Evolutionary conservation across 345 rosid genomes (phyloP), one percentile per base, ranked within the genome.

Genomic region (Euphorbia tirucalli): DNA sequence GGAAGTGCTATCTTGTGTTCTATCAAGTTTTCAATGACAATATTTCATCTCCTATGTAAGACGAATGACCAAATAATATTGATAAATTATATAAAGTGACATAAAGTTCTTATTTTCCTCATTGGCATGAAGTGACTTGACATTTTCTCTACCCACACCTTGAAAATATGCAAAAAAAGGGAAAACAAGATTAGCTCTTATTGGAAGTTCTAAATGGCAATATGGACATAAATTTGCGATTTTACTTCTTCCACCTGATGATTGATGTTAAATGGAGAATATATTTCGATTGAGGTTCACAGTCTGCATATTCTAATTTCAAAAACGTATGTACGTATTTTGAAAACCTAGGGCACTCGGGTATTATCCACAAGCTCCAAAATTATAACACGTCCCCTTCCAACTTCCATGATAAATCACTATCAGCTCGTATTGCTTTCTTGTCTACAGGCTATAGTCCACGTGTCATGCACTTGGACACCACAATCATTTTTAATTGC

Each of bases 401-500:
- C 61, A 50, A 39, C 30, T 46, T 55, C 11, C 9, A 7, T 46
- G 71, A 35, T 19, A 43, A 9, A 66, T 74, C 65, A 61, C 0
- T 14, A 41, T 27, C 66, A 43, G 46, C 43, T 59, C 55, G 59
- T 50, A 65, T 58, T 41, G 30, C 52, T 41, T 16, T 41, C 28
- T 25, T 25, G 15, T 16, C 30, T 13, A 55, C 64, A 41, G 32
- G 21, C 32, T 57, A 24, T 10, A 56, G 18, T 54, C 75, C 76
- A 74, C 66, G 28, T 75, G 73, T 19, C 30, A 50, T 62, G 66
- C 76, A 71, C 39, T 66, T 54, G 66, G 0, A 5, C 13, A 37
- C 28, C 50, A 71, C 57, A 3, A 58, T 66, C 43, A 44, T 49
- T 65, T 43, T n/a, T 70, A 27, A n/a, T 57, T 14, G 5, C 31